phyloP scores from a whole-genome alignment of 257 asterid species.

The Solanum sejunctum region DNA sequence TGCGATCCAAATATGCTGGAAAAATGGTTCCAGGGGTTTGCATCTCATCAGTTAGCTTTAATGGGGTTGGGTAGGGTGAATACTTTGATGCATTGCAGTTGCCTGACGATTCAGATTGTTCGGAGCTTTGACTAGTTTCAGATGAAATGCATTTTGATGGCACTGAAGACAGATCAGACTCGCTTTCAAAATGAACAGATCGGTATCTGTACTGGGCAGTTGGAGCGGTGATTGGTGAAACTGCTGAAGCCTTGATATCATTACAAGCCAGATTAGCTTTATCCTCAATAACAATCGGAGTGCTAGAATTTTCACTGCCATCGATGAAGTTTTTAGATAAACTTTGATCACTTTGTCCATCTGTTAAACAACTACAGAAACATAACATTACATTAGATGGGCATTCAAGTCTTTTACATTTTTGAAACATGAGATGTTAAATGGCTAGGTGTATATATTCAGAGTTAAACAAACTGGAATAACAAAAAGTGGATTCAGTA shows the following conservation, averaged over 20 bases:
- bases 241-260: slow-evolving; percentile 13
- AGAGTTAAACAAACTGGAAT: neutral
- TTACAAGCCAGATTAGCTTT: neutral
- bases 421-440: neutral
- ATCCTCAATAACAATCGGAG: neutral
- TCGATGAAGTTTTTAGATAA: slow-evolving; percentile 17
- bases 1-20: slow-evolving; percentile 37
- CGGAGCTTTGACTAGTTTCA: slow-evolving; percentile 17
- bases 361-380: slow-evolving; percentile 42
- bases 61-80: slow-evolving; percentile 72
- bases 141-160: slow-evolving; percentile 39
- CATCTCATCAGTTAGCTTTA: slow-evolving; percentile 71
- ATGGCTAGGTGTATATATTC: neutral
- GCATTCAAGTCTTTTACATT: neutral
- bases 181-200: slow-evolving; percentile 24
- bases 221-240: slow-evolving; percentile 26
- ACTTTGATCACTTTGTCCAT: slow-evolving; percentile 22
- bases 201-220: slow-evolving; percentile 21
- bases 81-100: slow-evolving; percentile 12
- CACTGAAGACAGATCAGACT: slow-evolving; percentile 7
- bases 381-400: neutral
- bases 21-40: slow-evolving; percentile 87
- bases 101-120: slow-evolving; percentile 23
- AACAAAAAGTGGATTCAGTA: neutral
- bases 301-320: slow-evolving; percentile 1